Percentiles rank a stretch among this genome's conserved stretches.
Evolutionary conservation across 2,329 filamentous ascomycete species (phyloP).

Genomic region (Chlorencoelia australis): DNA sequence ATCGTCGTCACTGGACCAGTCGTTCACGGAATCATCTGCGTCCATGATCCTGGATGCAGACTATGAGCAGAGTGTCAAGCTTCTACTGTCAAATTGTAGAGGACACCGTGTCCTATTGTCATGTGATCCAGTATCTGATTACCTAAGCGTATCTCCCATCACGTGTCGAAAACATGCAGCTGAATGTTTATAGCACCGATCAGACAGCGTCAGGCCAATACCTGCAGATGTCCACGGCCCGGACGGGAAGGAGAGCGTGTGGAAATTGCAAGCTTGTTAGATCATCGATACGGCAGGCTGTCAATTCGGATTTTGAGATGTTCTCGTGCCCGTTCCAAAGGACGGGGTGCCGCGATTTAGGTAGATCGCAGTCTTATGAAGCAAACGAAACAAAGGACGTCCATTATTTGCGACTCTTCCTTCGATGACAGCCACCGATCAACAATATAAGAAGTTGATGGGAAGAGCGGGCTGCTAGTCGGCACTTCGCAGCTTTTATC

Average conservation of each 20-base stretch:
- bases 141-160: no score
- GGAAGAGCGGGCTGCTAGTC: not conserved
- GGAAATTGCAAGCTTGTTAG: no score
- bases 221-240: no score
- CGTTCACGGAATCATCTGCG: constrained; percentile 4
- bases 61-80: not conserved
- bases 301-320: not conserved
- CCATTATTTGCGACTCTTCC: not conserved
- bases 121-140: no score
- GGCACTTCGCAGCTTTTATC: not conserved
- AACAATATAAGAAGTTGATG: not conserved
- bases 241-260: no score
- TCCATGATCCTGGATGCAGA: constrained; percentile 1
- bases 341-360: not conserved
- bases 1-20: constrained; percentile 1
- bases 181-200: no score
- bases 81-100: no score
- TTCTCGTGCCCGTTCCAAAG: not conserved
- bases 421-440: not conserved
- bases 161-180: no score
- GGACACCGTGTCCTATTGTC: not conserved
- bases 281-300: not conserved
- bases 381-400: not conserved
- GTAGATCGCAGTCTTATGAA: not conserved
- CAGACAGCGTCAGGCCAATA: no score